phyloP scores from a whole-genome alignment of 179 eudicot species.

The Gypsophila paniculata region DNA sequence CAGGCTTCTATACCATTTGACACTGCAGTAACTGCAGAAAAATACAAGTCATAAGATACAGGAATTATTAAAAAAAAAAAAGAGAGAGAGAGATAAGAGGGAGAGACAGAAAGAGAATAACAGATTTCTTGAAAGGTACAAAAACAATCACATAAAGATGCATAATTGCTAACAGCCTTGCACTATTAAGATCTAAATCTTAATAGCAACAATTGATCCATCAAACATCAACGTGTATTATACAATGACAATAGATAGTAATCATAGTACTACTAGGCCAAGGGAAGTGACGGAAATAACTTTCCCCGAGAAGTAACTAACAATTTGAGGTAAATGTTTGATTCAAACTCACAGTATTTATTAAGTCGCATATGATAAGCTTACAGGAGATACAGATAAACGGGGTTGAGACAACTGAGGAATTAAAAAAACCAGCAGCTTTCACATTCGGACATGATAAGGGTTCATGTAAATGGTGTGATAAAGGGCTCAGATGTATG shows the following conservation, averaged over 20 bases:
- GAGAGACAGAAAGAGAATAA: too few species aligned
- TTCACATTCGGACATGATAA: not conserved
- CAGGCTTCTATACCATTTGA: slow-evolving; percentile 44
- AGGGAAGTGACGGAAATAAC: too few species aligned
- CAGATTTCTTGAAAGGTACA: too few species aligned
- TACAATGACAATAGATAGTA: not conserved
- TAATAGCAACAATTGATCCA: not conserved
- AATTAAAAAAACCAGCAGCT: not conserved
- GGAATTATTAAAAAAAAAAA: too few species aligned
- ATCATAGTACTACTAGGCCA: not conserved
- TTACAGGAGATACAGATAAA: not conserved
- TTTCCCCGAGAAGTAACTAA: too few species aligned
- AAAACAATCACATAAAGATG: not conserved
- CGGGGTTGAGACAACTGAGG: not conserved
- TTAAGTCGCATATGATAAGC: not conserved
- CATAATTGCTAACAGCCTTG: not conserved
- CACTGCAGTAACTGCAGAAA: slow-evolving; percentile 39
- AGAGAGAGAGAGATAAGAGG: too few species aligned
- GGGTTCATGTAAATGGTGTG: too few species aligned
- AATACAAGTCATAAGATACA: slow-evolving; percentile 1
- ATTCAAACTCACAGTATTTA: too few species aligned
- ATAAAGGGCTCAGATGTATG: not conserved
- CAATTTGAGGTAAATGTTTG: too few species aligned
- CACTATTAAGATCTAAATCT: not conserved
- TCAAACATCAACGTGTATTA: not conserved